phyloP scores from a whole-genome alignment of 2,329 filamentous ascomycete genomes.

The Myrmaecium sp. region DNA sequence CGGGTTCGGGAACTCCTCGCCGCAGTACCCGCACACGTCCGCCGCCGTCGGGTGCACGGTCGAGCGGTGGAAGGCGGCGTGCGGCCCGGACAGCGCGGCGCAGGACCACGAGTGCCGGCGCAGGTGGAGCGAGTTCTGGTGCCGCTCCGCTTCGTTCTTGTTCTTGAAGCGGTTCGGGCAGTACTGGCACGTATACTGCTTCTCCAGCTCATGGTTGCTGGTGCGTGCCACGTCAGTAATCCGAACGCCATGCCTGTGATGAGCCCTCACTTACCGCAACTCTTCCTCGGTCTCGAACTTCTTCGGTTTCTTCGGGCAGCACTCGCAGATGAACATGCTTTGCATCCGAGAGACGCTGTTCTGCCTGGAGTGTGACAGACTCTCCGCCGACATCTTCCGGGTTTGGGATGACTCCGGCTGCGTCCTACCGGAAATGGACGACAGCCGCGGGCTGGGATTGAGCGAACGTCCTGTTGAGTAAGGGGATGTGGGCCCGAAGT shows the following conservation, averaged over 20 bases:
- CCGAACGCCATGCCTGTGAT: background rate
- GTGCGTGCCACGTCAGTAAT: background rate
- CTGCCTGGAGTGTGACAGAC: constrained; percentile 28
- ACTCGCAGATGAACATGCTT: constrained; percentile 64
- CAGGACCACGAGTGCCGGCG: constrained; percentile 94
- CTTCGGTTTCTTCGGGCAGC: constrained; percentile 92
- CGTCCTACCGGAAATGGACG: constrained; percentile 23
- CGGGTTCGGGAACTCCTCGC: constrained; percentile 76
- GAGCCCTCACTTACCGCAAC: constrained; percentile 49
- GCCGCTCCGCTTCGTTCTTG: constrained; percentile 93
- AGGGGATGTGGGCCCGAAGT: constrained; percentile 35
- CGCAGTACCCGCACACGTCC: constrained; percentile 89
- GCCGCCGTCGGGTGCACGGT: constrained; percentile 40
- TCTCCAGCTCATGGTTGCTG: constrained; percentile 81
- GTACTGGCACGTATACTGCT: constrained; percentile 86
- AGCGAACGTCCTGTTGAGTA: constrained; percentile 32
- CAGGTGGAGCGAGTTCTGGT: constrained; percentile 88
- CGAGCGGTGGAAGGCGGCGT: constrained; percentile 77
- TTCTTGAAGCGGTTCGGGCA: constrained; percentile 97
- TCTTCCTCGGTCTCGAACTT: constrained; percentile 80
- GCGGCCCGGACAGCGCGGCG: constrained; percentile 55
- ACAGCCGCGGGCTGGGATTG: constrained; percentile 25
- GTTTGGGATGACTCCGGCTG: constrained; percentile 11
- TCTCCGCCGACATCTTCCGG: constrained; percentile 33
- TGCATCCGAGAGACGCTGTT: constrained; percentile 35